Percentiles rank a stretch among this genome's conserved stretches.
Conservation (phyloP, 2,329 filamentous ascomycete genomes). For the Thielaviopsis populi region DNA sequence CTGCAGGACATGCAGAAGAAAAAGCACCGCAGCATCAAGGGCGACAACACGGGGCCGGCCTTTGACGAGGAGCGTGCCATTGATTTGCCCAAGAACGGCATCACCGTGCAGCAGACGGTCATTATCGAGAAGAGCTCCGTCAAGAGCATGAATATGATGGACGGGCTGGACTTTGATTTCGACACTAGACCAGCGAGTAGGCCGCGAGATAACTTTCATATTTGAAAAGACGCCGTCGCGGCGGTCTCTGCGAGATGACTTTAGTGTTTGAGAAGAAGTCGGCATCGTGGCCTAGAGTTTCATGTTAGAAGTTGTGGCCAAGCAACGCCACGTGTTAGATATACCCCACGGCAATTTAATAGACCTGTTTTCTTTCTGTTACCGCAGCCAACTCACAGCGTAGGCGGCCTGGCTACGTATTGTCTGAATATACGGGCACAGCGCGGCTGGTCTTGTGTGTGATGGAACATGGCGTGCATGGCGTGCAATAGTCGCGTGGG, state of each 20-base stretch:
- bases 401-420: background rate
- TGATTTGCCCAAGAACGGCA: conserved; percentile 2
- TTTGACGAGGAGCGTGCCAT: conserved; percentile 8
- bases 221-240: background rate
- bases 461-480: background rate
- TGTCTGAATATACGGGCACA: too few relatives aligned
- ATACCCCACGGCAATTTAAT: conserved; percentile 4
- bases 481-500: background rate
- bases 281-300: background rate
- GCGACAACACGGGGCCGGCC: background rate
- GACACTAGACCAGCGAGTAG: conserved; percentile 5
- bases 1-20: conserved; percentile 10
- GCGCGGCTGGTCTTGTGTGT: too few relatives aligned
- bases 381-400: background rate
- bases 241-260: background rate
- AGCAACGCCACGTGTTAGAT: background rate
- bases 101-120: conserved; percentile 13
- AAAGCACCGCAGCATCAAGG: conserved; percentile 2
- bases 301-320: background rate
- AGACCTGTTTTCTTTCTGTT: background rate
- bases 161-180: conserved; percentile 1
- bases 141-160: background rate
- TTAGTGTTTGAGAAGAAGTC: background rate
- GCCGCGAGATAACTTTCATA: conserved; percentile 6
- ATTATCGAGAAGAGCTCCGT: conserved; percentile 8